A percentile compares a stretch with the other conserved stretches of the same genome.
These are phyloP conservation scores for Coemansia sp. DNA, from an alignment of 192 early-diverging fungal species.

Conservation along the genomic window DNA sequence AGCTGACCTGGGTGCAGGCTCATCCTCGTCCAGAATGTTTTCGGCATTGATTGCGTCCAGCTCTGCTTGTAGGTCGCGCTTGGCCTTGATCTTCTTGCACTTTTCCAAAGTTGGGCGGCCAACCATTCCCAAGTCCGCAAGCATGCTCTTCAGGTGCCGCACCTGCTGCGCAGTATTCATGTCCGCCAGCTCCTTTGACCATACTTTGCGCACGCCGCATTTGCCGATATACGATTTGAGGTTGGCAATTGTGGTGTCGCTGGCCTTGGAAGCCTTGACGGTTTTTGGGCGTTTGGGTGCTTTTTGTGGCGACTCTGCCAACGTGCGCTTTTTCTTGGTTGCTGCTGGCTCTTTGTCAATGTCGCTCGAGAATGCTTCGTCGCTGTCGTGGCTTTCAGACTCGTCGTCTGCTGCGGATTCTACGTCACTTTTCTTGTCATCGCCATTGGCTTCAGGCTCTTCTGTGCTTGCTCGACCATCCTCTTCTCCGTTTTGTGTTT, in stretches of 20 bases:
- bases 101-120: slow-evolving; percentile 60
- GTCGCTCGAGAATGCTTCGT: slow-evolving; percentile 17
- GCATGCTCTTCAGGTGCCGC: slow-evolving; percentile 43
- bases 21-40: slow-evolving; percentile 19
- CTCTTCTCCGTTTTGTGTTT: neutral
- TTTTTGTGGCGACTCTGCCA: neutral
- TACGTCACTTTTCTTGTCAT: neutral
- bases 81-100: slow-evolving; percentile 55
- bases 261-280: slow-evolving; percentile 16
- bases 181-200: slow-evolving; percentile 50
- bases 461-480: neutral
- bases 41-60: slow-evolving; percentile 45
- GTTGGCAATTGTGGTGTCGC: slow-evolving; percentile 31
- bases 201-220: slow-evolving; percentile 51
- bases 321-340: slow-evolving; percentile 8
- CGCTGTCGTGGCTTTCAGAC: neutral
- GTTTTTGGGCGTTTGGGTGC: neutral
- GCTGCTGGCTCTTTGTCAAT: slow-evolving; percentile 11
- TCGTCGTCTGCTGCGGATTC: neutral
- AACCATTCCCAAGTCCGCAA: slow-evolving; percentile 53
- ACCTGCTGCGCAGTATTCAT: slow-evolving; percentile 48
- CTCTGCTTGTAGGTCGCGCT: slow-evolving; percentile 57
- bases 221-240: slow-evolving; percentile 49
- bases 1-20: slow-evolving; percentile 1
- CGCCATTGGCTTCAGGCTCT: neutral